A percentile compares a stretch with the other conserved stretches of the same genome.
These are phyloP conservation scores for Flueggea neowawraea DNA, from an alignment of 441 rosid species.

Conservation along the genomic window DNA sequence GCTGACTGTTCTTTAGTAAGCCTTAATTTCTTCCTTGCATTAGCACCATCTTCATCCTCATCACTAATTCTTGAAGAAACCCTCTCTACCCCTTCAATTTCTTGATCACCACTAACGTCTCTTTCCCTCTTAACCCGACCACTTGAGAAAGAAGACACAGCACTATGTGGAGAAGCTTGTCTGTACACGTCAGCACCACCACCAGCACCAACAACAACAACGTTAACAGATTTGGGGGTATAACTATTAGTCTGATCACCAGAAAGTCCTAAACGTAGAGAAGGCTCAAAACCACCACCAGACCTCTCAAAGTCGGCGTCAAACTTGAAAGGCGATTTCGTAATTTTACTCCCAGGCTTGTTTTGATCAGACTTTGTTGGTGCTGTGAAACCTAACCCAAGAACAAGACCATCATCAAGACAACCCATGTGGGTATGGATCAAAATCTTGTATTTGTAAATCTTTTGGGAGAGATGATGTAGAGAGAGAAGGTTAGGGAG, in stretches of 20 bases:
- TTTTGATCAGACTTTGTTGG: conserved; percentile 13
- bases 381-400: conserved; percentile 58
- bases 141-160: conserved; percentile 82
- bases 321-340: no score
- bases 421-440: conserved; percentile 39
- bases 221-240: conserved; percentile 4
- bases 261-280: no score
- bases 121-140: conserved; percentile 80
- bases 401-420: conserved; percentile 66
- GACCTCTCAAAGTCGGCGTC: no score
- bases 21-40: conserved; percentile 81
- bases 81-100: conserved; percentile 48
- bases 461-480: conserved; percentile 1
- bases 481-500: conserved; percentile 1
- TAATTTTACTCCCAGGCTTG: background rate
- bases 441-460: no score
- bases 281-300: no score
- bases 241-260: no score
- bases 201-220: conserved; percentile 14
- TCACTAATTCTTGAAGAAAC: conserved; percentile 64
- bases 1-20: conserved; percentile 89
- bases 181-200: conserved; percentile 29
- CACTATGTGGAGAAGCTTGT: conserved; percentile 54
- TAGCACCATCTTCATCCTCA: conserved; percentile 82
- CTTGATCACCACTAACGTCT: conserved; percentile 33